Conservation (phyloP, 768 basidiomycete genomes). For the Cubamyces lactineus region DNA sequence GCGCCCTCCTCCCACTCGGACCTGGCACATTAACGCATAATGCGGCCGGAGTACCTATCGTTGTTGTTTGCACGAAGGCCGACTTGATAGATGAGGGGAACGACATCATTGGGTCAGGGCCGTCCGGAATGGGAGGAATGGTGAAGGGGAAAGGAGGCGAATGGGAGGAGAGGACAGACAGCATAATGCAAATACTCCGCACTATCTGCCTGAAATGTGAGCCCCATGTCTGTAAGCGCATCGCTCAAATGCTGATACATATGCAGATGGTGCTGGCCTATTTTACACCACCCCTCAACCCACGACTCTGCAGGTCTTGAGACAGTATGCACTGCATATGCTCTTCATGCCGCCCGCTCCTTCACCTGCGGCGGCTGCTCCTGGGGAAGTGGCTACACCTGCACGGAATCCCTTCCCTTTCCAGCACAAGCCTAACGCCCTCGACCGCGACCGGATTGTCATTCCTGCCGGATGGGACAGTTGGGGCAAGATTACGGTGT, state of each 20-base stretch:
- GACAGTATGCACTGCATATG: constrained; percentile 83
- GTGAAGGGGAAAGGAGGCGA: constrained; percentile 90
- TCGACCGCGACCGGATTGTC: constrained; percentile 91
- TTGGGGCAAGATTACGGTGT: constrained; percentile 92
- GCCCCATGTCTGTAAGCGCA: constrained; percentile 35
- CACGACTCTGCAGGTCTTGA: constrained; percentile 69
- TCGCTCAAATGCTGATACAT: not conserved
- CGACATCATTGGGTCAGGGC: constrained; percentile 68
- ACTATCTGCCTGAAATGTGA: constrained; percentile 91
- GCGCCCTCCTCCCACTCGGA: constrained; percentile 79
- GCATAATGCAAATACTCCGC: constrained; percentile 92
- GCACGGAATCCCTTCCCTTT: constrained; percentile 86
- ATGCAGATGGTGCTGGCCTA: constrained; percentile 83
- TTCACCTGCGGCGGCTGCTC: constrained; percentile 41
- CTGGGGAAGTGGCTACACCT: constrained; percentile 47
- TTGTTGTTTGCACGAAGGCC: constrained; percentile 91
- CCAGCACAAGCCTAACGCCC: constrained; percentile 81
- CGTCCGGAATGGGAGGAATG: constrained; percentile 87
- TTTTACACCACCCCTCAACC: constrained; percentile 91
- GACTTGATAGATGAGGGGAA: constrained; percentile 87
- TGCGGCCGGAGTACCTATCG: constrained; percentile 79
- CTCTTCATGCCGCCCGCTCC: constrained; percentile 77
- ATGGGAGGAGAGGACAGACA: constrained; percentile 96
- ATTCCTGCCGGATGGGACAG: constrained; percentile 98
- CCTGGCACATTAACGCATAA: constrained; percentile 89